Evolutionary conservation across 352 stramenopile species (phyloP), one percentile per base, ranked within the genome.

Genomic region (Phytophthora colocasiae): DNA sequence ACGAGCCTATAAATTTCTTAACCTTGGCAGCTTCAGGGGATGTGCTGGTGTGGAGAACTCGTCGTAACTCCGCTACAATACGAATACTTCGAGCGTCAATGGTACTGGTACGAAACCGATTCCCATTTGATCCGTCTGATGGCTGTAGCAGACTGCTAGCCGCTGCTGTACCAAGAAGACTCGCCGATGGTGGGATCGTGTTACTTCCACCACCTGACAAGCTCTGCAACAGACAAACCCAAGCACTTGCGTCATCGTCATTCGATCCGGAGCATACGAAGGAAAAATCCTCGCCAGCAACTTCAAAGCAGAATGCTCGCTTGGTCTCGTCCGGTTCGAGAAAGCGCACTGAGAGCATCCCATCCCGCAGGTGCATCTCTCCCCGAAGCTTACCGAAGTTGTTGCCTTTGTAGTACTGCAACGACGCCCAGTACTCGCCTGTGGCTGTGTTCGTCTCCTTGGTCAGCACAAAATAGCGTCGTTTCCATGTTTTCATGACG

Each of bases 371-470:
- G 26, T 86, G 72, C 59, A 95, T 88, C 52, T 96, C 89, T 38
- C 85, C 84, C 7, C 88, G 85, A 6, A 94, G 54, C 41, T 93
- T 92, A 29, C 63, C 83, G 48, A 94, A 95, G 50, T 93, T 91
- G 54, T 61, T 91, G 55, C 87, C 86, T 58, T 93, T 93, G 72
- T 93, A 96, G 72, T 95, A 96, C 64, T 95, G 82, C 22, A 96
- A 63, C 6, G 77, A 88, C 1, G 87, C 86, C 57, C 78, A 89
- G 41, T 81, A 91, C 39, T 94, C 86, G 2, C 83, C 82, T 8
- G 79, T 95, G 2, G 64, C 58, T 8, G 75, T 41, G 56, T 94
- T 93, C 4, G 81, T 94, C 22, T 83, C 79, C 71, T 92, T 95
- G 31, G 88, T 78, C n/a, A 96, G 66, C 53, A 96, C 81, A 39